Conservation (phyloP, 805 yeast genomes). For the Barnettozyma salicaria region DNA sequence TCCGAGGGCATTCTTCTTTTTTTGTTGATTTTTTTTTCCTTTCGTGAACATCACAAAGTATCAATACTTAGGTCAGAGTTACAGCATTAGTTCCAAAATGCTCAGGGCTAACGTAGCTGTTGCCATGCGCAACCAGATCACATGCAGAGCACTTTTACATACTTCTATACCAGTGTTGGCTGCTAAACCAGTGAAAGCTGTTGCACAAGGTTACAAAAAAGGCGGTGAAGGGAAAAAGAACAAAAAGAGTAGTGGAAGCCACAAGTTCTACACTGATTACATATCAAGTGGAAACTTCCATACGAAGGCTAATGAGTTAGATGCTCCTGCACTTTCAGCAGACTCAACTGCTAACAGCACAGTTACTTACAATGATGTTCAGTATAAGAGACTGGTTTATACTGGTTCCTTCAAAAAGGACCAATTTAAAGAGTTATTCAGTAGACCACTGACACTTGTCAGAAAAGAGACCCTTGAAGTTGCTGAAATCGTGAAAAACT, state of each 20-base stretch:
- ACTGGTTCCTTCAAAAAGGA: conserved; percentile 61
- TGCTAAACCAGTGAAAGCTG: conserved; percentile 13
- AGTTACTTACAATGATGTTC: conserved; percentile 33
- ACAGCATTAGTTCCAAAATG: neutral
- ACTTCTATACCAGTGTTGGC: conserved; percentile 5
- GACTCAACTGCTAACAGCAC: conserved; percentile 26
- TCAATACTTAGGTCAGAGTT: neutral
- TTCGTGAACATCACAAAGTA: neutral
- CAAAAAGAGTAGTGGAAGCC: conserved; percentile 25
- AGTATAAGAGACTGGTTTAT: conserved; percentile 39
- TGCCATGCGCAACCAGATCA: neutral
- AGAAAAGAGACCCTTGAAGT: conserved; percentile 42
- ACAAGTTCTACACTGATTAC: conserved; percentile 30
- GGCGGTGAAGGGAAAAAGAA: conserved; percentile 11
- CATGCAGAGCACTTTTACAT: conserved; percentile 10
- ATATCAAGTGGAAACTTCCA: conserved; percentile 27
- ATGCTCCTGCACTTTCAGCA: conserved; percentile 20
- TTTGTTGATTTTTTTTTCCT: neutral
- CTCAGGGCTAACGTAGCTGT: conserved; percentile 4
- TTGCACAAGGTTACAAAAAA: conserved; percentile 17
- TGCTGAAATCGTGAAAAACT: conserved; percentile 33
- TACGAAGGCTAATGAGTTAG: conserved; percentile 21
- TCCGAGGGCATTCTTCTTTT: conserved; percentile 3
- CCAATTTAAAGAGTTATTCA: conserved; percentile 64
- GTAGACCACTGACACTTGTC: conserved; percentile 52